Evolutionary conservation across 2,329 filamentous ascomycete species (phyloP).

Genomic region (Colletotrichum sp.): DNA sequence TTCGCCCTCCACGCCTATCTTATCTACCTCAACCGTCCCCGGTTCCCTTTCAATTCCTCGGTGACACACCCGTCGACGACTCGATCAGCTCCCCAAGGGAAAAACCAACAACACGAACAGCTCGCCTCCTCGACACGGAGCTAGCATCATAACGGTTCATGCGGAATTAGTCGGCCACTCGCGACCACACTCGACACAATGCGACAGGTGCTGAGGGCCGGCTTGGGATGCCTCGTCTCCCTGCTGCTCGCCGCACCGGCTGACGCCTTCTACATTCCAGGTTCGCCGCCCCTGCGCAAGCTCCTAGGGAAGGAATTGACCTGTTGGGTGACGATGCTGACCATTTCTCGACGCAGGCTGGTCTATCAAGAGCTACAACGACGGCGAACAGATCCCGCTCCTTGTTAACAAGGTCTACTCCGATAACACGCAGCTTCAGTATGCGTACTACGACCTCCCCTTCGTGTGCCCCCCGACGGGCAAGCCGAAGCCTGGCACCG

Average conservation of each 20-base stretch:
- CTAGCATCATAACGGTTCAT: not conserved
- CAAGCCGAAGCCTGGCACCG: slow-evolving; percentile 66
- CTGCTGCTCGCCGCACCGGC: slow-evolving; percentile 45
- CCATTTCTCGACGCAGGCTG: slow-evolving; percentile 59
- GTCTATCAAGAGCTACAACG: slow-evolving; percentile 80
- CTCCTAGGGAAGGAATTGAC: not conserved
- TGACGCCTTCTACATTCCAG: slow-evolving; percentile 84
- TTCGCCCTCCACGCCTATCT: not conserved
- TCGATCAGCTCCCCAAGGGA: not conserved
- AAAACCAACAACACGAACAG: not conserved
- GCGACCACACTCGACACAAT: slow-evolving; percentile 16
- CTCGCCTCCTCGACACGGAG: not conserved
- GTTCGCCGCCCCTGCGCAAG: slow-evolving; percentile 51
- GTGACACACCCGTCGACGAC: not conserved
- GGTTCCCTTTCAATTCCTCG: not conserved
- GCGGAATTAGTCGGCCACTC: not conserved
- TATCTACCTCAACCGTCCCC: not conserved
- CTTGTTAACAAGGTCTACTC: slow-evolving; percentile 93
- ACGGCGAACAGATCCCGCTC: slow-evolving; percentile 80
- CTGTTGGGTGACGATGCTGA: not conserved
- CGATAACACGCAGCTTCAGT: slow-evolving; percentile 88
- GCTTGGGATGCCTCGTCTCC: slow-evolving; percentile 44
- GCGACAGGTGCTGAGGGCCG: slow-evolving; percentile 38
- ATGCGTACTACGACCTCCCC: slow-evolving; percentile 87
- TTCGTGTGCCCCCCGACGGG: slow-evolving; percentile 85